Evolutionary conservation across 306 rosid genomes (phyloP).

Genomic region (Cyclanthera cordifolia): DNA sequence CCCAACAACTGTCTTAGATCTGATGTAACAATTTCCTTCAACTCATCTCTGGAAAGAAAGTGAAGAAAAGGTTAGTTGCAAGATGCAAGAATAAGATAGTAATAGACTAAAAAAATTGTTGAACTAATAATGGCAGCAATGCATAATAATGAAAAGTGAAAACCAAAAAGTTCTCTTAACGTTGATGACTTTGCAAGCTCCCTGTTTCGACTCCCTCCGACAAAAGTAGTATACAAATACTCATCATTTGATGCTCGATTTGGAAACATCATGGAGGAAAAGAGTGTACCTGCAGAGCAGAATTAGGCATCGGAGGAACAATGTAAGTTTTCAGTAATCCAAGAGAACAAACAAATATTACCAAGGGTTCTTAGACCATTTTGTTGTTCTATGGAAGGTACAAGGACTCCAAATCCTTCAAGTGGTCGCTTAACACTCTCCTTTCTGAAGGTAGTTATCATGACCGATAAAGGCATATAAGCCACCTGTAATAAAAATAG

Average conservation of each 20-base stretch:
- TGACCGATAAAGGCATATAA: slow-evolving; percentile 69
- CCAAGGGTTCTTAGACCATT: slow-evolving; percentile 82
- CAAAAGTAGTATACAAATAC: slow-evolving; percentile 72
- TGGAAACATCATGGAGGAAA: slow-evolving; percentile 93
- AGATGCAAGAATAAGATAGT: slow-evolving; percentile 4
- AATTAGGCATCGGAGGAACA: background rate
- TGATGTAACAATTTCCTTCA: slow-evolving; percentile 59
- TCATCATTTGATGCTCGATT: slow-evolving; percentile 73
- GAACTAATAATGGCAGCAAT: background rate
- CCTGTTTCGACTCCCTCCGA: slow-evolving; percentile 72
- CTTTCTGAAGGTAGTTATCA: slow-evolving; percentile 68
- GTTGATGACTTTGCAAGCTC: slow-evolving; percentile 68
- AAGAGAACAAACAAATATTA: slow-evolving; percentile 27
- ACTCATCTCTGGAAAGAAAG: slow-evolving; percentile 42
- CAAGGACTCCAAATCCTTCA: slow-evolving; percentile 93
- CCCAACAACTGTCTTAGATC: slow-evolving; percentile 79
- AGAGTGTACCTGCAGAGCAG: slow-evolving; percentile 61
- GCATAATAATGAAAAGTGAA: slow-evolving; percentile 9
- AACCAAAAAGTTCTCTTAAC: slow-evolving; percentile 28
- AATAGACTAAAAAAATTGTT: background rate
- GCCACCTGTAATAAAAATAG: slow-evolving; percentile 42
- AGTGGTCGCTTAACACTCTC: slow-evolving; percentile 75
- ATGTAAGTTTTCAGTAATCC: slow-evolving; percentile 15
- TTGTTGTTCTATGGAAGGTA: slow-evolving; percentile 73
- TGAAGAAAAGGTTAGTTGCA: slow-evolving; percentile 14